Evolutionary conservation across 257 asterid species (phyloP), one percentile per base, ranked within the genome.

Genomic region (Cordia subcordata): DNA sequence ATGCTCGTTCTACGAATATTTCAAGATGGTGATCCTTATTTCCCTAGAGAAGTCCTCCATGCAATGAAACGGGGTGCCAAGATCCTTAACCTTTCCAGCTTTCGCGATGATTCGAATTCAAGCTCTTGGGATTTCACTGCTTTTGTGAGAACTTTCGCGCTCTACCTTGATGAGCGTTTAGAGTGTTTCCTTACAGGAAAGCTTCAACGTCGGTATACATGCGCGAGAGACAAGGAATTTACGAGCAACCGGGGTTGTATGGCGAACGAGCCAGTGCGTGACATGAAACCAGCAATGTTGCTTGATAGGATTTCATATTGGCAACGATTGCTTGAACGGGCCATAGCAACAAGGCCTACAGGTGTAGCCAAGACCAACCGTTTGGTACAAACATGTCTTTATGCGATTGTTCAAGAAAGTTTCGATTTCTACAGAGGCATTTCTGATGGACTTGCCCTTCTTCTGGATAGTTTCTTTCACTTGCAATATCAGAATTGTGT

Each of bases 81-180:
- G 71, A 89, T 86, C 51, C 95, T 86, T 68, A 86, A 89, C 21
- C 78, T 86, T 3, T 72, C 90, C 1, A 69, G 79, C 68, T 89
- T 89, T 13, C 83, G 94, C 0, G 95, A 89, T 21, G 95, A 86
- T 53, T 84, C 96, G 0, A 83, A 82, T 54, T 84, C 94, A 0
- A 84, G 88, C 46, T 95, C 96, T 0, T 89, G 95, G 96, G 91
- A 89, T 72, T 88, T 76, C 77, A 84, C 94, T 0, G 79, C 96
- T 8, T 89, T 86, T n/a, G 82, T 89, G 13, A 77, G 96, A n/a
- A 89, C 88, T 0, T 82, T 89, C 22, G 91, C 94, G 11, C 87
- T 89, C 8, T 89, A 84, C 55, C 82, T 89, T 8, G 96, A 89
- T 23, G 95, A 86, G 72, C 85, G 95, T 11, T 60, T 89, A 13